These are phyloP conservation scores for Geotrichum restrictum DNA, from an alignment of 1,139 yeast species.

Conservation along the genomic window DNA sequence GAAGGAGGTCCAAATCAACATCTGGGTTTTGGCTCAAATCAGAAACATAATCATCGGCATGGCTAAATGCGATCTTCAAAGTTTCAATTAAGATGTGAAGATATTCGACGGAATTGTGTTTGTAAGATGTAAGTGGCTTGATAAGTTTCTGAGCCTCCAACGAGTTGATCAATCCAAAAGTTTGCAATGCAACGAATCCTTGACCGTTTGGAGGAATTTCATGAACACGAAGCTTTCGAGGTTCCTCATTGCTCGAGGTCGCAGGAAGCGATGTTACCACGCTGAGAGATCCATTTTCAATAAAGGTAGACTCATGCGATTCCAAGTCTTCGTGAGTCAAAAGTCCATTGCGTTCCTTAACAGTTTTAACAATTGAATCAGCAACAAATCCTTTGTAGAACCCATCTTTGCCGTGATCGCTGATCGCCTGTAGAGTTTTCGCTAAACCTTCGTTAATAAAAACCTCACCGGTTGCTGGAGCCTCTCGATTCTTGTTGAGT, in stretches of 20 bases:
- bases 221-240: slow-evolving; percentile 44
- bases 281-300: slow-evolving; percentile 51
- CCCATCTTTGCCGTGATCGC: slow-evolving; percentile 56
- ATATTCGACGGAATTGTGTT: slow-evolving; percentile 70
- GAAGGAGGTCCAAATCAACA: slow-evolving; percentile 42
- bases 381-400: slow-evolving; percentile 70
- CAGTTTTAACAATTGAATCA: slow-evolving; percentile 55
- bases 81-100: slow-evolving; percentile 65
- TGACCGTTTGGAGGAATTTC: slow-evolving; percentile 84
- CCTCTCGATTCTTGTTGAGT: slow-evolving; percentile 39
- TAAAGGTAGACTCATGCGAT: slow-evolving; percentile 54
- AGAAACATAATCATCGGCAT: slow-evolving; percentile 69
- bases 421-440: slow-evolving; percentile 50
- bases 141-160: slow-evolving; percentile 46
- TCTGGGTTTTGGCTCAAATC: slow-evolving; percentile 42
- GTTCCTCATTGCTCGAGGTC: not conserved
- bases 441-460: slow-evolving; percentile 55
- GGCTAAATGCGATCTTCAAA: slow-evolving; percentile 70
- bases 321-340: slow-evolving; percentile 54
- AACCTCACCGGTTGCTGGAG: slow-evolving; percentile 62
- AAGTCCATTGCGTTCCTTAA: slow-evolving; percentile 53
- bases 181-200: slow-evolving; percentile 67
- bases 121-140: slow-evolving; percentile 39
- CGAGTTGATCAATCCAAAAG: slow-evolving; percentile 61
- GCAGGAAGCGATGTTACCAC: slow-evolving; percentile 44